Evolutionary conservation across 78 protist genomes (phyloP), one percentile per base, ranked within the genome.

Genomic region (Mastigamoeba balamuthi): DNA sequence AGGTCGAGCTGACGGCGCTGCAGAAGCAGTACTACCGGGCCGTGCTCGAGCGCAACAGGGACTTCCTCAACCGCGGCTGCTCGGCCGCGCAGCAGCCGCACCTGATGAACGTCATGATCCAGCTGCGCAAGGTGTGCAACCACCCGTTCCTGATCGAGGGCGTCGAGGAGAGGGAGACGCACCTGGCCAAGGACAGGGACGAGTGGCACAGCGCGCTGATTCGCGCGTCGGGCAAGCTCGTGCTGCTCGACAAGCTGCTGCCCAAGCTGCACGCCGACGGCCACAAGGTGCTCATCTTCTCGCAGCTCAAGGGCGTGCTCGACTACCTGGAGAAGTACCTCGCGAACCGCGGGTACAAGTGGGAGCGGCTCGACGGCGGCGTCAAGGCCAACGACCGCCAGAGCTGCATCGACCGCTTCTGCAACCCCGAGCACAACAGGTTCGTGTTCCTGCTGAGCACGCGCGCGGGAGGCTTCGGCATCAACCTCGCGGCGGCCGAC

Each of bases 391-490:
- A 52, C 2, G 88, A 67, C 29, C 78, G 97, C 30, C 89, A 82
- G 37, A 91, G 74, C 9, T 63, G 85, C 40, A 93, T 94, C 80
- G 97, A 94, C 53, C 72, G 90, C n/a, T 95, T 94, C 79, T 40
- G 66, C 73, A 65, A 67, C 40, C 63, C 72, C 67, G 48, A 48
- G 9, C 65, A 71, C 28, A 67, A 69, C 40, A 7, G 93, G 17
- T 90, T 92, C 48, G 85, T 89, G 28, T 94, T 94, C 77, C 69
- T 94, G 17, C 82, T 92, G 30, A 78, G 89, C 38, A 95, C 98
- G 27, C 72, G 95, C n/a, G 96, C 98, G 1, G 98, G 98, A 48
- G 98, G 98, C 29, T 81, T 91, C 25, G 98, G 98, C 70, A 88
- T 95, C 75, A 95, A 92, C 67, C 73, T 95, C 40, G 76, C 91